phyloP scores from a whole-genome alignment of 352 stramenopile genomes.

The Globisporangium barbulae region DNA sequence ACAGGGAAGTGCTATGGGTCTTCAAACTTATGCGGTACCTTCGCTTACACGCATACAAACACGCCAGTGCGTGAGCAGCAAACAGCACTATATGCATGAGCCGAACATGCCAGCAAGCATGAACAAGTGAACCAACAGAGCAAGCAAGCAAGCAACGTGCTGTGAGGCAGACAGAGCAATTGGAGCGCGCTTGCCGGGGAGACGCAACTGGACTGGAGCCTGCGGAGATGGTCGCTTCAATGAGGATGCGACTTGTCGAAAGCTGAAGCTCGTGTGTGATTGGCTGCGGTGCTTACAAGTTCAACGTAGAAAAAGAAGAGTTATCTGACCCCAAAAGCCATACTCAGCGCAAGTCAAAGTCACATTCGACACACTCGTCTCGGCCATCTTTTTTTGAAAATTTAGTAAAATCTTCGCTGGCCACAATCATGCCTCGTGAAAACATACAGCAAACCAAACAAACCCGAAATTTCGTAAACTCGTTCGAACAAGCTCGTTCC shows the following conservation, averaged over 20 bases:
- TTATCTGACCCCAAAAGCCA: not conserved
- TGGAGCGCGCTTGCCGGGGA: not conserved
- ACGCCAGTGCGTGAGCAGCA: not conserved
- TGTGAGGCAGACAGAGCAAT: not conserved
- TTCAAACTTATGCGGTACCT: not conserved
- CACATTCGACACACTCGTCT: not conserved
- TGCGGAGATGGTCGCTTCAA: not conserved
- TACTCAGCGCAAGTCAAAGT: not conserved
- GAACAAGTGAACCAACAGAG: not conserved
- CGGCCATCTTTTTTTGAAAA: not conserved
- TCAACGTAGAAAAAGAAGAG: constrained; percentile 10
- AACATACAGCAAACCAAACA: not conserved
- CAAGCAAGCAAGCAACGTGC: not conserved
- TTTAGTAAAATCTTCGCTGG: not conserved
- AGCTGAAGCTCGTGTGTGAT: not conserved
- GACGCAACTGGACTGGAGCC: not conserved
- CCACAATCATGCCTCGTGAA: not conserved
- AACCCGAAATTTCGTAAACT: too few relatives aligned
- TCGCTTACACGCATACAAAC: not conserved
- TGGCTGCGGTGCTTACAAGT: constrained; percentile 1
- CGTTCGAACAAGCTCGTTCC: too few relatives aligned
- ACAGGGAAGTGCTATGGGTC: not conserved
- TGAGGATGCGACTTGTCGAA: not conserved
- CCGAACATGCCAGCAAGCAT: not conserved
- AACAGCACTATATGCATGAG: not conserved